phyloP scores from a whole-genome alignment of 2,329 filamentous ascomycete species.

The Cordyceps tenuipes region DNA sequence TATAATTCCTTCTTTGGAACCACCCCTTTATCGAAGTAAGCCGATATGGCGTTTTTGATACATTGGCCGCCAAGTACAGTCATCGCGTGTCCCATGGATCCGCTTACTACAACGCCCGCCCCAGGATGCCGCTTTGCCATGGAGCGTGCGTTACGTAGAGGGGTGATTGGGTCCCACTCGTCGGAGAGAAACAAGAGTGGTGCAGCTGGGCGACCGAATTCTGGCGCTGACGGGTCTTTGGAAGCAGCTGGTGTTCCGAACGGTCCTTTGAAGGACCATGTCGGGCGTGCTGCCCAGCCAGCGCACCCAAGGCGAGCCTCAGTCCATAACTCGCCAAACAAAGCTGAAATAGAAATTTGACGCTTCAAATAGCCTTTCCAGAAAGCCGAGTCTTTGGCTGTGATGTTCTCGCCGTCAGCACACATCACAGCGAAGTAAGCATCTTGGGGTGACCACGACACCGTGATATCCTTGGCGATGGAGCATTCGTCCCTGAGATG shows the following conservation, averaged over 20 bases:
- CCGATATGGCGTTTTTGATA: constrained; percentile 12
- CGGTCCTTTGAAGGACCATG: constrained; percentile 8
- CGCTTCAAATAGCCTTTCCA: constrained; percentile 23
- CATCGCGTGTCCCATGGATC: constrained; percentile 18
- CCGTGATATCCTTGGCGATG: background rate
- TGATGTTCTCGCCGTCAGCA: constrained; percentile 24
- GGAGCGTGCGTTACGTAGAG: constrained; percentile 27
- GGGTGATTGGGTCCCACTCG: constrained; percentile 39
- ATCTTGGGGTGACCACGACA: background rate
- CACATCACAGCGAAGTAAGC: constrained; percentile 22
- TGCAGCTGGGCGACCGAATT: constrained; percentile 26
- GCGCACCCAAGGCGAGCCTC: constrained; percentile 31
- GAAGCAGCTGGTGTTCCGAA: constrained; percentile 1
- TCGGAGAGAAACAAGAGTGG: constrained; percentile 37
- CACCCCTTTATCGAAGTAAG: constrained; percentile 17
- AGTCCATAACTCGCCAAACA: constrained; percentile 27
- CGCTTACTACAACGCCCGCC: constrained; percentile 17
- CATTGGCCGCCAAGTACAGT: constrained; percentile 12
- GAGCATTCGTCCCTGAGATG: background rate
- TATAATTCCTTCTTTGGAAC: constrained; percentile 14
- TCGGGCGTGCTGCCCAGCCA: constrained; percentile 20
- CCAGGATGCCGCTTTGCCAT: constrained; percentile 19
- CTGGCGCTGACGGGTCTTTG: constrained; percentile 5
- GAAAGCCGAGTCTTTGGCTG: constrained; percentile 16
- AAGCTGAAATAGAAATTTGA: constrained; percentile 20